Base-by-base conservation (phyloP, 306 rosid species). In the Cicer pinnatifidum region DNA sequence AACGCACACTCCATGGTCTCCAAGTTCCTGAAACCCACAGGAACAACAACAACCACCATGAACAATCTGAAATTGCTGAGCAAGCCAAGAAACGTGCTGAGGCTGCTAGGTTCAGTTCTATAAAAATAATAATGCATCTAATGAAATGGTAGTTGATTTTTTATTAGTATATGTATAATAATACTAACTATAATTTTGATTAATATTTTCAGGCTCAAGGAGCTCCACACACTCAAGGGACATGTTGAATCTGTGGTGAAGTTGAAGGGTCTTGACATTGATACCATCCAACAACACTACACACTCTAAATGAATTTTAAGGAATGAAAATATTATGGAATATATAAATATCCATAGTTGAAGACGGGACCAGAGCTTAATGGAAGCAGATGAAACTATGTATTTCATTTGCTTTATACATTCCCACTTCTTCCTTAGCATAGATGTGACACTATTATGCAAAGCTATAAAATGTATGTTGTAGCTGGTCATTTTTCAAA, bases 61-160 rank as follows among this genome's bases (percentile, higher is more conserved):
- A 90, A 23, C 78, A 70, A 0, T 82, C 92, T 3, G 97, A 88
- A 4, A 71, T 92, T 4, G 96, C 97, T 7, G 96, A 92, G 61
- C 98, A 92, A 20, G 98, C 98, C 44, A 86, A 73, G 82, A 87
- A 67, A 54, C 92, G 98, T 11, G 98, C 96, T 50, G 98, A 92
- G 71, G 91, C 89, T 71, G 96, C 96, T 1, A 90, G 96, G 96
- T 89, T 17, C 3, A 52, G 84, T 33, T 7, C 11, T 16, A 53
- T 7, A 13, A 50, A 50, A 5, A 50, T 2, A 13, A 13, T 50
- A 5, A 13, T 50, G 20, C 20, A 50, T 67, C 46, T 33, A 13
- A 50, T 45, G 15, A 44, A 15, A 44, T 59, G 17, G 7, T 15
- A 15, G 39, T 37, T 15, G 11, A 37, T 37, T 47, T 62, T 59